A percentile compares a stretch with the other conserved stretches of the same genome.
Conservation (phyloP, 2,329 filamentous ascomycete genomes). For the Atkinsonella hypoxylon region DNA sequence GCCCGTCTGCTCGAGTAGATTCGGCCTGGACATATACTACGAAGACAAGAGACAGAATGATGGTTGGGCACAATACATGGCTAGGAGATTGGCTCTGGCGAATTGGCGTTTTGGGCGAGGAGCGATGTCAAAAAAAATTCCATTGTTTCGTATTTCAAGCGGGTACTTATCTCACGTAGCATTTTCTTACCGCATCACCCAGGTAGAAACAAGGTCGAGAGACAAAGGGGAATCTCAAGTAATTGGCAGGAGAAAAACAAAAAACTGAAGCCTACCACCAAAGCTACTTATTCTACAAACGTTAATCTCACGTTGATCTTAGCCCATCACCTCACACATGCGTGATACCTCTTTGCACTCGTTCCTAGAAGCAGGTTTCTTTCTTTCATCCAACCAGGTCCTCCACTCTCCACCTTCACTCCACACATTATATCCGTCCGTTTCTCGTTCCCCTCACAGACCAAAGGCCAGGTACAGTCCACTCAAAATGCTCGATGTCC, state of each 20-base stretch:
- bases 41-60: constrained; percentile 10
- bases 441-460: constrained; percentile 21
- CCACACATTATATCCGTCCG: background rate
- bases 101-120: constrained; percentile 3
- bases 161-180: too few species aligned
- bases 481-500: constrained; percentile 32
- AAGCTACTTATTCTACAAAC: background rate
- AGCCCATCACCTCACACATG: background rate
- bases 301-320: background rate
- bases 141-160: background rate
- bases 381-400: background rate
- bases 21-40: background rate
- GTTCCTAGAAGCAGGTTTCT: background rate
- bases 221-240: background rate
- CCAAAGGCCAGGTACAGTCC: constrained; percentile 36
- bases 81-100: background rate
- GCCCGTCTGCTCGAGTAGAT: constrained; percentile 36
- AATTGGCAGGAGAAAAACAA: background rate
- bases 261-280: background rate
- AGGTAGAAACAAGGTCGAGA: too few species aligned
- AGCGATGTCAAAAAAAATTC: constrained; percentile 2
- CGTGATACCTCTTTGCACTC: background rate
- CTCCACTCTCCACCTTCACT: background rate
- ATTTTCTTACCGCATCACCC: background rate
- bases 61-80: too few species aligned